Conservation (phyloP, 306 rosid species). For the Crotalaria pallida region DNA sequence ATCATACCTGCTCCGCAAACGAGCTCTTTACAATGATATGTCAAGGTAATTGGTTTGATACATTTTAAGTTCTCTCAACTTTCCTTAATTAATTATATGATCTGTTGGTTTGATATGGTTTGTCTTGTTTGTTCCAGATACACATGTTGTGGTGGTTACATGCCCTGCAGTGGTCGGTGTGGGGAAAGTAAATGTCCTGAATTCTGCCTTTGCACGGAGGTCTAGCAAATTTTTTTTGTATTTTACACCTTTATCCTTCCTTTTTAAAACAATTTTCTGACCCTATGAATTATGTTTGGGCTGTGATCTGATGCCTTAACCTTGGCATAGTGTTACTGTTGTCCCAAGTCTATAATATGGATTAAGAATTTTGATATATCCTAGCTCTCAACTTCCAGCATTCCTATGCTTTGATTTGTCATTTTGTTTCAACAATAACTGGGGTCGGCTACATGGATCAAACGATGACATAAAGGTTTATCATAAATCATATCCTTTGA, state of each 20-base stretch:
- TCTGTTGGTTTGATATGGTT: neutral
- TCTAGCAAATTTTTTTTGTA: conserved; percentile 4
- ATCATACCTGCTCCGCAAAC: conserved; percentile 77
- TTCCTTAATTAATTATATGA: neutral
- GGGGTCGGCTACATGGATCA: too few relatives aligned
- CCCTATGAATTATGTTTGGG: neutral
- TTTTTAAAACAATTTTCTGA: neutral
- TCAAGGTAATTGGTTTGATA: conserved; percentile 50
- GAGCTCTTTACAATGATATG: conserved; percentile 83
- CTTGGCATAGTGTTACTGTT: neutral
- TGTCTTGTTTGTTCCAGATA: conserved; percentile 46
- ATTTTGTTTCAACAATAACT: neutral
- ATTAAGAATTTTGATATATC: neutral
- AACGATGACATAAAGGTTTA: too few relatives aligned
- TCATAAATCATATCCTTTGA: too few relatives aligned
- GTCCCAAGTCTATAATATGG: neutral
- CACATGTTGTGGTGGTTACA: conserved; percentile 81
- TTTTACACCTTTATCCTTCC: neutral
- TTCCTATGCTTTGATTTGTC: neutral
- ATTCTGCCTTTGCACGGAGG: conserved; percentile 79
- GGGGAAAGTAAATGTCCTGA: conserved; percentile 90
- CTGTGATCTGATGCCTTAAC: neutral
- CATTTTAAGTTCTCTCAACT: neutral
- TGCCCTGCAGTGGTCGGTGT: conserved; percentile 94
- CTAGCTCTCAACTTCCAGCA: neutral